Base-by-base conservation (phyloP, 768 basidiomycete genomes). In the Epithele typhae region DNA sequence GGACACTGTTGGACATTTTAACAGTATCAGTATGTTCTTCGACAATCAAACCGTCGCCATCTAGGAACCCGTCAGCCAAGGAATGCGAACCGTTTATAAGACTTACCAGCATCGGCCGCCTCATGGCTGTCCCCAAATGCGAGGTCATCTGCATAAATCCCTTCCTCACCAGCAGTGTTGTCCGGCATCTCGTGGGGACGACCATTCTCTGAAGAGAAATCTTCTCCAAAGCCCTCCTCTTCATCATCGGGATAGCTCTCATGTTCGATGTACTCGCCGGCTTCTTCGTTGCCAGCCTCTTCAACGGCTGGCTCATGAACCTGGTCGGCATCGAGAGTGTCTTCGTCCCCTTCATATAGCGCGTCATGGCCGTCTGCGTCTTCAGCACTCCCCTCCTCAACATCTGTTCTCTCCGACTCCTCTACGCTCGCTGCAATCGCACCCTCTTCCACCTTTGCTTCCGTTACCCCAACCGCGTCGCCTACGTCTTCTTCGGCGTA, bases 101-200 rank as follows among this genome's bases (percentile, higher is more conserved):
- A n/a, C n/a, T n/a, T n/a, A n/a, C n/a, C n/a, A n/a, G 30, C 30
- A 32, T 32, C 30, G 30, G 30, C 30, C 9, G 9, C 30, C 25
- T 43, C 45, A 38, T 44, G 43, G 33, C 21, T 37, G 21, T 32
- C 37, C 11, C 32, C 42, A 9, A 36, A 19, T 7, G 52, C 38
- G 7, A 15, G 79, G 39, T 71, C 64, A 15, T 76, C 81, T 37
- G 75, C 82, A 45, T 77, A 65, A 47, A 73, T 74, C 14, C 76
- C 78, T 7, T 62, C 64, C 12, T 47, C 59, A 8, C 55, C 61
- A 0, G 58, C n/a, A n/a, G n/a, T n/a, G n/a, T n/a, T n/a, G n/a
- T n/a, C n/a, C n/a, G n/a, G n/a, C n/a, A n/a, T n/a, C n/a, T n/a
- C n/a, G n/a, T n/a, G n/a, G n/a, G n/a, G n/a, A n/a, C n/a, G n/a